A percentile compares a stretch with the other conserved stretches of the same genome.
These are phyloP conservation scores for Myriosclerotinia scirpicola DNA, from an alignment of 2,329 filamentous ascomycete genomes.

Conservation along the genomic window DNA sequence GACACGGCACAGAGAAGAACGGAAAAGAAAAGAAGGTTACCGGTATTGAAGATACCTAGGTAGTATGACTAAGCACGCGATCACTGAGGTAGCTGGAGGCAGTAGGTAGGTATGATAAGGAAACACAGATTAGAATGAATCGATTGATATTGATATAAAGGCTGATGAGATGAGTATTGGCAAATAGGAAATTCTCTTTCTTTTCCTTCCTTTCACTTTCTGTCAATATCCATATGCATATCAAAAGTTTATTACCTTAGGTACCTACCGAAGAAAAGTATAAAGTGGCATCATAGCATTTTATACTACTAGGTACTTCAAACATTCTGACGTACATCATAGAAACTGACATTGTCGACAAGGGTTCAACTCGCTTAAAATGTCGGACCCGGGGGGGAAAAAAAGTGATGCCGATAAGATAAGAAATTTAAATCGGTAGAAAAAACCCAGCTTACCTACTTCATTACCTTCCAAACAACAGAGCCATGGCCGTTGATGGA, in stretches of 20 bases:
- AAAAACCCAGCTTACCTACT: too few relatives aligned
- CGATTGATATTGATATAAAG: too few relatives aligned
- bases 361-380: neutral
- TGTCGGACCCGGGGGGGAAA: constrained; percentile 9
- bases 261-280: too few relatives aligned
- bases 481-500: constrained; percentile 14
- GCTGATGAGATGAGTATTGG: neutral
- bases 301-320: too few relatives aligned
- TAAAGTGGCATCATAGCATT: neutral
- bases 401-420: constrained; percentile 20
- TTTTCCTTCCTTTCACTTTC: neutral
- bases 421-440: constrained; percentile 16
- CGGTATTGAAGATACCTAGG: neutral
- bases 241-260: neutral
- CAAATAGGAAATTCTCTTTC: neutral
- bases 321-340: constrained; percentile 17
- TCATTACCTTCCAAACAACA: neutral
- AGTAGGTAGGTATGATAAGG: too few relatives aligned
- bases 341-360: neutral
- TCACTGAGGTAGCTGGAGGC: neutral
- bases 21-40: constrained; percentile 3
- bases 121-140: neutral
- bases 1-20: constrained; percentile 8
- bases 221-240: too few relatives aligned
- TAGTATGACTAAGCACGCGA: constrained; percentile 21